Evolutionary conservation across 306 rosid genomes (phyloP), one percentile per base, ranked within the genome.

Genomic region (Casuarina glauca): DNA sequence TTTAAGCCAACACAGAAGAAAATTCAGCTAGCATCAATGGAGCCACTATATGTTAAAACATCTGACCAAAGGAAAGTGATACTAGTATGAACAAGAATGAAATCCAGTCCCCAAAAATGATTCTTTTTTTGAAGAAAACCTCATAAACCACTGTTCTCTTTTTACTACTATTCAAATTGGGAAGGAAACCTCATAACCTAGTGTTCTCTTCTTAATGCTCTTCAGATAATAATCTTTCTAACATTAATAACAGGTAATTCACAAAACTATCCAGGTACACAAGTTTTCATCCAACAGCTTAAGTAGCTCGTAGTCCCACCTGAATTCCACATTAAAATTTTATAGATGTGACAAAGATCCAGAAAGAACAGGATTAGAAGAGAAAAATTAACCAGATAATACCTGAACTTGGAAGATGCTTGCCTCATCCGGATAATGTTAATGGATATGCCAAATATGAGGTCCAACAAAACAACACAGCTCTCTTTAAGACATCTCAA

Each of bases 341-440:
- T 66, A 26, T 26, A 19, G 32, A 42, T 45, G 78, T 78, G 73
- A 73, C 72, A 55, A 63, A 39, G 70, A 76, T 63, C 39, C 70
- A 11, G 55, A 76, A 45, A 80, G 32, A 67, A 83, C 76, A 52
- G 26, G 55, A 78, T 73, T 1, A 13, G 9, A 53, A 54, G 68
- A 71, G 41, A 84, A 76, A 42, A 45, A 74, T 11, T 69, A 55
- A 60, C 70, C 75, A 42, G 46, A 36, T 70, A 58, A 61, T 80
- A 94, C 98, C 98, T 88, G 80, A 80, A 87, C 79, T 76, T 89
- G 66, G 79, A 71, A 82, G 89, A 81, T 54, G 43, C 52, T 76
- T 55, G 79, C 82, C 89, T 90, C 79, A 84, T 77, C 82, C 87
- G 82, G 79, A 92, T 81, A 79, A 90, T 78, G 90, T 87, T 92